Percentiles rank a stretch among this genome's conserved stretches.
These are phyloP conservation scores for Amauroascus niger DNA, from an alignment of 2,329 filamentous ascomycete genomes.

Conservation along the genomic window DNA sequence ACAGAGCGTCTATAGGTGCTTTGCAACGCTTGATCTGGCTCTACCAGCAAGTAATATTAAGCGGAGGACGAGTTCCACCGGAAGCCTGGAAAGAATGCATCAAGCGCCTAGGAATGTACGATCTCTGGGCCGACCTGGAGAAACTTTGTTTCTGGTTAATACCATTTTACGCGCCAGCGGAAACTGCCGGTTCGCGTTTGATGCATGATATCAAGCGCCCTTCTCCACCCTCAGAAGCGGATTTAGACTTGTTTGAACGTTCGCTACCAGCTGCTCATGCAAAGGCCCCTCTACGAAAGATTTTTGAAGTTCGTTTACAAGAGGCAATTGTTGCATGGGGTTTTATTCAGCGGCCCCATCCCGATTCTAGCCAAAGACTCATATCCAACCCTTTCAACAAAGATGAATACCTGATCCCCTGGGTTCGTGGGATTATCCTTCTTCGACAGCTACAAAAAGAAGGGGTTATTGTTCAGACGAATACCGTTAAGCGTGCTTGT, in stretches of 20 bases:
- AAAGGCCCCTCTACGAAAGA: slow-evolving; percentile 25
- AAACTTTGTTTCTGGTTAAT: slow-evolving; percentile 46
- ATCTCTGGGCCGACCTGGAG: slow-evolving; percentile 44
- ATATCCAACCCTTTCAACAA: slow-evolving; percentile 17
- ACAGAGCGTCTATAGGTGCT: slow-evolving; percentile 29
- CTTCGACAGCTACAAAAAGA: slow-evolving; percentile 31
- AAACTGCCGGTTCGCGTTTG: slow-evolving; percentile 3
- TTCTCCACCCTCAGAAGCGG: neutral
- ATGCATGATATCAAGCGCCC: neutral
- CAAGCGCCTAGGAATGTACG: slow-evolving; percentile 50
- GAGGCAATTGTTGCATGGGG: slow-evolving; percentile 43
- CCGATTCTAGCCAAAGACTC: slow-evolving; percentile 16
- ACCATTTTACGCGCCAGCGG: slow-evolving; percentile 28
- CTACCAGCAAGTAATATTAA: slow-evolving; percentile 40
- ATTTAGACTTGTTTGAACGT: neutral
- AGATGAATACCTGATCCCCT: slow-evolving; percentile 27
- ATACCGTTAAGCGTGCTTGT: slow-evolving; percentile 27
- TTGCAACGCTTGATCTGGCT: slow-evolving; percentile 39
- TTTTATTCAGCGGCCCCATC: slow-evolving; percentile 31
- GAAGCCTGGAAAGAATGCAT: slow-evolving; percentile 49
- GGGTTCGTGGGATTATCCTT: slow-evolving; percentile 33
- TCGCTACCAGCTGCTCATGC: slow-evolving; percentile 12
- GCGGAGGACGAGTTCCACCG: slow-evolving; percentile 35
- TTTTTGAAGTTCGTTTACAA: slow-evolving; percentile 40
- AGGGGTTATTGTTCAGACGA: slow-evolving; percentile 28